Evolutionary conservation across 1,139 yeast species (phyloP).

Genomic region (Petasospora rhodanensis): DNA sequence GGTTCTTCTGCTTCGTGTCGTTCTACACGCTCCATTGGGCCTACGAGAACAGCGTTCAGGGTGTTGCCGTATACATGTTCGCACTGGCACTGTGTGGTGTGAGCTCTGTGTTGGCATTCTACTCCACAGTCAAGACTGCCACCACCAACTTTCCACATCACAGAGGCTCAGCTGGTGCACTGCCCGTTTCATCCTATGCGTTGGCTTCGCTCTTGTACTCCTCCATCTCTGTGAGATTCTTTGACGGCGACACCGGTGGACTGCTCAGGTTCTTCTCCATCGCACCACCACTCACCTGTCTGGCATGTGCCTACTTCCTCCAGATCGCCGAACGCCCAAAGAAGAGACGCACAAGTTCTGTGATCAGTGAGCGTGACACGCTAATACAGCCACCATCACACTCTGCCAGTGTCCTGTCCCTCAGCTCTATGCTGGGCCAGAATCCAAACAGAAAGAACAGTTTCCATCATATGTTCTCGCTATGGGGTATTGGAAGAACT

Average conservation of each 20-base stretch:
- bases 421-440: constrained; percentile 7
- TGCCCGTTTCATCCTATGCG: constrained; percentile 57
- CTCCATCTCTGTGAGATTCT: constrained; percentile 40
- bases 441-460: constrained; percentile 17
- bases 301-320: constrained; percentile 29
- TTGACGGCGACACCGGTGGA: constrained; percentile 39
- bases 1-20: constrained; percentile 39
- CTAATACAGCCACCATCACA: constrained; percentile 7
- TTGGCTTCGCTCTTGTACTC: constrained; percentile 38
- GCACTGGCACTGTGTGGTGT: constrained; percentile 50
- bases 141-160: constrained; percentile 67
- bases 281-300: constrained; percentile 28
- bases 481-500: constrained; percentile 27
- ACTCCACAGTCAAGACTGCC: constrained; percentile 63
- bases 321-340: constrained; percentile 16
- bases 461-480: constrained; percentile 18
- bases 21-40: constrained; percentile 35
- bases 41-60: constrained; percentile 30
- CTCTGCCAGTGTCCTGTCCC: constrained; percentile 7
- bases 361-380: constrained; percentile 7
- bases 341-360: constrained; percentile 6
- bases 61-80: constrained; percentile 35
- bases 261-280: constrained; percentile 30
- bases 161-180: constrained; percentile 65
- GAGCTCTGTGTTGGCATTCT: constrained; percentile 52